Evolutionary conservation across 192 early-diverging fungal genomes (phyloP).

Genomic region (Chytriomyces sp.): DNA sequence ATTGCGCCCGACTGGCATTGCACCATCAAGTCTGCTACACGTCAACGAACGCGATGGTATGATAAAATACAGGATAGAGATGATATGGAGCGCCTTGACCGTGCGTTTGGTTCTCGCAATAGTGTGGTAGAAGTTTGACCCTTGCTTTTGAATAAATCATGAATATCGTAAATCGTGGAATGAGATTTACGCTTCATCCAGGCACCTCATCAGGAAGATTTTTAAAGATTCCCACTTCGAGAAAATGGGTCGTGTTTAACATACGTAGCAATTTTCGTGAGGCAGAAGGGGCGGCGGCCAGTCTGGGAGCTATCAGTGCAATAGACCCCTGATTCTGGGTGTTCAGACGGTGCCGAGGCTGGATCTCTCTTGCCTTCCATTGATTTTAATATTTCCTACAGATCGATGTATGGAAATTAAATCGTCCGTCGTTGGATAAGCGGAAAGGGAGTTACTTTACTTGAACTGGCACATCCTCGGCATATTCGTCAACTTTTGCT

Average conservation of each 20-base stretch:
- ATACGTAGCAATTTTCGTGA: background rate
- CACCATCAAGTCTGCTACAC: background rate
- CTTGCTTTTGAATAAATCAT: too few species aligned
- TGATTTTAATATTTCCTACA: background rate
- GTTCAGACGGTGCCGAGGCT: background rate
- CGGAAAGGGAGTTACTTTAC: too few species aligned
- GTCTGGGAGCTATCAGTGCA: background rate
- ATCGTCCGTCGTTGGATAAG: too few species aligned
- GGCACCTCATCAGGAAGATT: conserved; percentile 5
- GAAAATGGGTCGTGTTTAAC: background rate
- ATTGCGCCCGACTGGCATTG: background rate
- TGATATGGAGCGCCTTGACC: background rate
- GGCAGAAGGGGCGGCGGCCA: background rate
- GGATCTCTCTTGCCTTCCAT: background rate
- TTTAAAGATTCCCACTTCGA: background rate
- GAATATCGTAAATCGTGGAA: too few species aligned
- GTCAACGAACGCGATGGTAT: background rate
- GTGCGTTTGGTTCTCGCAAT: background rate
- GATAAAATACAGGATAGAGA: background rate
- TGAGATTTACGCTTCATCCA: background rate
- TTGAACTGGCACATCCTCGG: too few species aligned
- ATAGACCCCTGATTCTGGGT: background rate
- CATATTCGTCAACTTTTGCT: too few species aligned
- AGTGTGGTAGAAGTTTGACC: too few species aligned
- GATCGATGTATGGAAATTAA: too few species aligned